Percentiles rank a stretch among this genome's conserved stretches.
phyloP scores from a whole-genome alignment of 106 monocot species.

The Acanthochlamys bracteata region DNA sequence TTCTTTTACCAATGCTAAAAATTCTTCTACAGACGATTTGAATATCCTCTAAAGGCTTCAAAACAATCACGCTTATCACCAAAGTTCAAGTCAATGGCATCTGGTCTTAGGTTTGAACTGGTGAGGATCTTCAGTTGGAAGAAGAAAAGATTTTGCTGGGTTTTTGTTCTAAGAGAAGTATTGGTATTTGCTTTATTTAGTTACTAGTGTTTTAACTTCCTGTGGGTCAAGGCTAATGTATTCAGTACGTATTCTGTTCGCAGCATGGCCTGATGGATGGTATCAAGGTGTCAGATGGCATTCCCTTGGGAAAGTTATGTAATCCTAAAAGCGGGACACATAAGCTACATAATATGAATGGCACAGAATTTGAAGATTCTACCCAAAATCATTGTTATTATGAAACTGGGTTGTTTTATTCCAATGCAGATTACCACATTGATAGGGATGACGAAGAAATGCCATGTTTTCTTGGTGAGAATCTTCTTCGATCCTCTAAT shows the following conservation, averaged over 20 bases:
- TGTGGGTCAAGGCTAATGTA: not conserved
- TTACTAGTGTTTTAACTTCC: too few relatives aligned
- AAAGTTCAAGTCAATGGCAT: slow-evolving; percentile 11
- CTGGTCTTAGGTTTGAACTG: slow-evolving; percentile 12
- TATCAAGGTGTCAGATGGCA: slow-evolving; percentile 4
- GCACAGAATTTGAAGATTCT: slow-evolving; percentile 8
- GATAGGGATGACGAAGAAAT: not conserved
- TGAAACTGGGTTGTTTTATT: not conserved
- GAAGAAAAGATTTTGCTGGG: not conserved
- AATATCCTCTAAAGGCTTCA: slow-evolving; percentile 28
- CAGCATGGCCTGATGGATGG: slow-evolving; percentile 22
- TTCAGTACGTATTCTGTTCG: not conserved
- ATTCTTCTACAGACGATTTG: slow-evolving; percentile 12
- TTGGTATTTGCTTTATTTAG: too few relatives aligned
- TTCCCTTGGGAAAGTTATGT: not conserved
- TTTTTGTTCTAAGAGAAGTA: not conserved
- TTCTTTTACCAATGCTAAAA: not conserved
- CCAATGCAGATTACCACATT: not conserved
- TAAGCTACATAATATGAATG: slow-evolving; percentile 5
- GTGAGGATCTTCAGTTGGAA: slow-evolving; percentile 16
- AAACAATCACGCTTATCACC: slow-evolving; percentile 2
- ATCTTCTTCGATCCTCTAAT: too few relatives aligned
- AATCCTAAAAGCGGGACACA: slow-evolving; percentile 1
- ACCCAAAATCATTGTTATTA: slow-evolving; percentile 7
- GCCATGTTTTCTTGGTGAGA: not conserved